Conservation (phyloP, 352 stramenopile species). For the Nothophytophthora sp. region DNA sequence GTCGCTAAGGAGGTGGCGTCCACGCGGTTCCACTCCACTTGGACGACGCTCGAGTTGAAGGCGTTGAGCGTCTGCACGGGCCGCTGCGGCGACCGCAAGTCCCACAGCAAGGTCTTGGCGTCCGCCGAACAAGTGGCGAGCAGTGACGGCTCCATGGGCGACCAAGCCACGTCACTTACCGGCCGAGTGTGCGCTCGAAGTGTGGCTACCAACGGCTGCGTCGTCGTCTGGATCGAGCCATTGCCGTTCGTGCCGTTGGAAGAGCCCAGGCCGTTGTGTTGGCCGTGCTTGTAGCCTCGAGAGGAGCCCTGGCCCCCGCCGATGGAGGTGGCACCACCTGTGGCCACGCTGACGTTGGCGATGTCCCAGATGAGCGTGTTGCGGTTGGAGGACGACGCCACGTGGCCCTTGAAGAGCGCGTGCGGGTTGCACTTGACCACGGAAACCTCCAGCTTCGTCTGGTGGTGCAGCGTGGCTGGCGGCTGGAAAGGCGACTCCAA, state of each 20-base stretch:
- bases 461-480: constrained; percentile 63
- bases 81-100: constrained; percentile 68
- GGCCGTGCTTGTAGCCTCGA: constrained; percentile 17
- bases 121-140: constrained; percentile 82
- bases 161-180: constrained; percentile 82
- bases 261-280: too few species aligned
- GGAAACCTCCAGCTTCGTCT: constrained; percentile 81
- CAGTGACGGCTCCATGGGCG: constrained; percentile 63
- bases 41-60: constrained; percentile 65
- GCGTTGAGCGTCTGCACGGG: constrained; percentile 72
- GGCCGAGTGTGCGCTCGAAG: constrained; percentile 72
- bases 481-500: constrained; percentile 66
- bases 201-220: constrained; percentile 69
- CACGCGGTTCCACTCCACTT: constrained; percentile 80
- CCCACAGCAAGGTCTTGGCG: constrained; percentile 82
- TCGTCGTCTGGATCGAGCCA: constrained; percentile 16
- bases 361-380: constrained; percentile 87
- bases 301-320: constrained; percentile 20
- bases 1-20: constrained; percentile 72
- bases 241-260: constrained; percentile 1
- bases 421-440: constrained; percentile 84
- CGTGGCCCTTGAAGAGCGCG: constrained; percentile 56
- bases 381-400: constrained; percentile 80
- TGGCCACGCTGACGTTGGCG: constrained; percentile 12
- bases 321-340: constrained; percentile 16